These are phyloP conservation scores for Claviceps capensis DNA, from an alignment of 2,329 filamentous ascomycete species.

Conservation along the genomic window DNA sequence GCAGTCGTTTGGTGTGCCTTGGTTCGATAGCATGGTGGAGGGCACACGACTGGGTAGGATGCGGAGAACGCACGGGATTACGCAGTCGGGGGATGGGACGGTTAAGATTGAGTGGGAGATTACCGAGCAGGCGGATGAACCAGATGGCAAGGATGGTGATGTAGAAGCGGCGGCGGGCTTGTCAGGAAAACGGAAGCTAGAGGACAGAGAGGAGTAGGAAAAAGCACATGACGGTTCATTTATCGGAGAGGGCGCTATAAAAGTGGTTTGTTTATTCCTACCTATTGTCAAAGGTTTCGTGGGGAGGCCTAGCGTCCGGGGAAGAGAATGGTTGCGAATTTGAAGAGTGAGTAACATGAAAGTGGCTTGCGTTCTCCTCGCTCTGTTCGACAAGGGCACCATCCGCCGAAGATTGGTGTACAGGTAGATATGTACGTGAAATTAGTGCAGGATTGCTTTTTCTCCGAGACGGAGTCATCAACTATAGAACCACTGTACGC, in stretches of 20 bases:
- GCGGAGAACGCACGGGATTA: conserved; percentile 44
- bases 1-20: conserved; percentile 61
- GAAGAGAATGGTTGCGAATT: neutral
- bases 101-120: conserved; percentile 73
- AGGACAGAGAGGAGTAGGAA: conserved; percentile 22
- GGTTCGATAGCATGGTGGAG: conserved; percentile 73
- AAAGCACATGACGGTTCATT: neutral
- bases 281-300: neutral
- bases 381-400: too few relatives aligned
- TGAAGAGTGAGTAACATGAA: neutral
- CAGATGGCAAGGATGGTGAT: conserved; percentile 20
- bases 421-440: too few relatives aligned
- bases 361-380: too few relatives aligned
- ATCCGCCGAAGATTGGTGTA: too few relatives aligned
- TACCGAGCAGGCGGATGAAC: conserved; percentile 50
- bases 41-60: conserved; percentile 59
- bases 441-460: too few relatives aligned
- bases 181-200: conserved; percentile 40
- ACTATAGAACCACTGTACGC: too few relatives aligned
- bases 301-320: neutral
- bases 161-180: conserved; percentile 17
- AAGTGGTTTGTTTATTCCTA: neutral
- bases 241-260: neutral
- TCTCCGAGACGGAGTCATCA: too few relatives aligned
- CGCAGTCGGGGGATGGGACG: conserved; percentile 44